Evolutionary conservation across 306 rosid genomes (phyloP).

Genomic region (Lathyrus sativus): DNA sequence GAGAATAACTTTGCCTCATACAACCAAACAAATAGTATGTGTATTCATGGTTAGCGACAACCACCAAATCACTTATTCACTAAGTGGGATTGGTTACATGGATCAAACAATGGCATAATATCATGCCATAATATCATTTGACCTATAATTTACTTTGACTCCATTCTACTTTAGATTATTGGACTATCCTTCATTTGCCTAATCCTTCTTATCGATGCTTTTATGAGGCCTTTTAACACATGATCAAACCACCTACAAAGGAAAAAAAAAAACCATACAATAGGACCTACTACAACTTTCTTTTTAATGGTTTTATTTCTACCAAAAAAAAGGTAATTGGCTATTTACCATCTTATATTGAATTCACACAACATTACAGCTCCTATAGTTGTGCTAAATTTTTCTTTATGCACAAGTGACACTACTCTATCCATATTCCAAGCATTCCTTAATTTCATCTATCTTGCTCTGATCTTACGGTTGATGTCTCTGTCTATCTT

Average conservation of each 20-base stretch:
- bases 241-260: slow-evolving; percentile 1
- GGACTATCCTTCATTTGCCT: background rate
- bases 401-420: background rate
- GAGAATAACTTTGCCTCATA: slow-evolving; percentile 9
- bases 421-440: background rate
- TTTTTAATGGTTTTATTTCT: background rate
- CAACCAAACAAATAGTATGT: slow-evolving; percentile 19
- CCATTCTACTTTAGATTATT: background rate
- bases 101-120: background rate
- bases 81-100: background rate
- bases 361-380: slow-evolving; percentile 1
- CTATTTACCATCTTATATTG: background rate
- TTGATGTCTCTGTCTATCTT: slow-evolving; percentile 6
- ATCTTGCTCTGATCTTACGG: background rate
- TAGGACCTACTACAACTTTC: background rate
- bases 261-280: no score
- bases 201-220: background rate
- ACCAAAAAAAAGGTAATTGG: no score
- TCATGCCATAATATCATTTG: slow-evolving; percentile 1
- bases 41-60: background rate
- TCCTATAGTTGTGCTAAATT: background rate
- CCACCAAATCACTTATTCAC: background rate
- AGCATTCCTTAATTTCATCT: background rate
- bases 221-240: background rate
- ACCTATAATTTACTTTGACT: slow-evolving; percentile 1